phyloP scores from a whole-genome alignment of 208 protist species.

The Acanthamoeba culbertsoni region DNA sequence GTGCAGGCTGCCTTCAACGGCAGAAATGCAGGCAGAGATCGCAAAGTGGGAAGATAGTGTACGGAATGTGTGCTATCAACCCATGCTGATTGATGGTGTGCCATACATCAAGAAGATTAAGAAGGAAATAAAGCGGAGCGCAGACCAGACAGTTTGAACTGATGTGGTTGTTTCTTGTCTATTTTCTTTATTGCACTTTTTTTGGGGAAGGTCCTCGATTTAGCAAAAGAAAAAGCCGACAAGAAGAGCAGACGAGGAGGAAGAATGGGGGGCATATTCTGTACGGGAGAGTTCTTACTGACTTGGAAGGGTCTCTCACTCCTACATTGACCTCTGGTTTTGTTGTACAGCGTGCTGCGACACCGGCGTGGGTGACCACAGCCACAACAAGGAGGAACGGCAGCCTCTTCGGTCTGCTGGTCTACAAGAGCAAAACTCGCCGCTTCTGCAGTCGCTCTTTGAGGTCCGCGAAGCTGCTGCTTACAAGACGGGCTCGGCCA shows the following conservation, averaged over 20 bases:
- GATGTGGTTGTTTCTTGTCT: neutral
- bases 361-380: neutral
- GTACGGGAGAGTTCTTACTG: neutral
- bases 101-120: constrained; percentile 7
- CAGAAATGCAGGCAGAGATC: neutral
- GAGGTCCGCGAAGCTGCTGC: neutral
- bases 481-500: neutral
- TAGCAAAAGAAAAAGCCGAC: neutral
- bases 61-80: neutral
- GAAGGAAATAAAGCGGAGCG: neutral
- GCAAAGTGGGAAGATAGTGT: neutral
- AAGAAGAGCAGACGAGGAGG: neutral
- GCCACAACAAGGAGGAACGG: neutral
- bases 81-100: neutral
- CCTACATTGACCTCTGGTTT: too few species aligned
- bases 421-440: neutral
- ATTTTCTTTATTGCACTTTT: too few species aligned
- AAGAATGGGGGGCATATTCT: neutral
- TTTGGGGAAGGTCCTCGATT: too few species aligned
- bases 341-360: neutral
- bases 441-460: neutral
- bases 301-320: too few species aligned
- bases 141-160: neutral
- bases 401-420: neutral
- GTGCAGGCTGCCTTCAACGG: neutral